These are phyloP conservation scores for Tolypocladium nubicola DNA, from an alignment of 2,329 filamentous ascomycete genomes.

Conservation along the genomic window DNA sequence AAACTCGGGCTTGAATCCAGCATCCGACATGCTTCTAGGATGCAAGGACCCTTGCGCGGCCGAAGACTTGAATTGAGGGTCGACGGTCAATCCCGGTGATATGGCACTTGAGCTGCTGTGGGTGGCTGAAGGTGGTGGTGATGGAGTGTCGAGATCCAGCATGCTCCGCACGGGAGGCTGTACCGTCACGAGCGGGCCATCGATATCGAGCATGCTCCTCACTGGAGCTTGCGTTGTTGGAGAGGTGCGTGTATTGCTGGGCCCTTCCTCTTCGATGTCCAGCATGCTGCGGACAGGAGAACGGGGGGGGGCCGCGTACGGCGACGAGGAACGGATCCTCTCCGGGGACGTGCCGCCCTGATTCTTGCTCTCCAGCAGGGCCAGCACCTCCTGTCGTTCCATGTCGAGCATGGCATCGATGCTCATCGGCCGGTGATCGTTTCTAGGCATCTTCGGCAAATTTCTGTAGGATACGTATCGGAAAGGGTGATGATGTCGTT, in stretches of 20 bases:
- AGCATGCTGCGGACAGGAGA: constrained; percentile 63
- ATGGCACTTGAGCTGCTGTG: constrained; percentile 22
- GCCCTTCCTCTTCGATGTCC: constrained; percentile 37
- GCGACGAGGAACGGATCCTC: constrained; percentile 38
- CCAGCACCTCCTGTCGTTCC: constrained; percentile 64
- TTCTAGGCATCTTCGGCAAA: constrained; percentile 19
- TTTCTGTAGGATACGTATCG: background rate
- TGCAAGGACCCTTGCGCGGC: constrained; percentile 15
- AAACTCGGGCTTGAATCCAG: constrained; percentile 37
- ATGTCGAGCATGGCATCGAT: constrained; percentile 68
- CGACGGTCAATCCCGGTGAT: constrained; percentile 15
- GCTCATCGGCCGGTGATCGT: constrained; percentile 47
- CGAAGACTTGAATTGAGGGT: constrained; percentile 12
- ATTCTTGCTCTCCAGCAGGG: constrained; percentile 48
- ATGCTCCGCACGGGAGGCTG: constrained; percentile 37
- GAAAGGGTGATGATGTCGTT: background rate
- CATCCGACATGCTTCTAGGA: constrained; percentile 47
- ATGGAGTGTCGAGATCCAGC: constrained; percentile 36
- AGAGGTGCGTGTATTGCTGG: constrained; percentile 11
- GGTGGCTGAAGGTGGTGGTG: constrained; percentile 13
- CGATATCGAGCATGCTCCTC: constrained; percentile 56
- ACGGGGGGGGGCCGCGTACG: constrained; percentile 43
- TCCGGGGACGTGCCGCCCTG: constrained; percentile 19
- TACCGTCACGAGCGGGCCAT: constrained; percentile 28
- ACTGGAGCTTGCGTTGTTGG: constrained; percentile 41